Evolutionary conservation across 225 moss, liverwort and hornwort genomes (phyloP).

Genomic region (Polytrichum formosum): DNA sequence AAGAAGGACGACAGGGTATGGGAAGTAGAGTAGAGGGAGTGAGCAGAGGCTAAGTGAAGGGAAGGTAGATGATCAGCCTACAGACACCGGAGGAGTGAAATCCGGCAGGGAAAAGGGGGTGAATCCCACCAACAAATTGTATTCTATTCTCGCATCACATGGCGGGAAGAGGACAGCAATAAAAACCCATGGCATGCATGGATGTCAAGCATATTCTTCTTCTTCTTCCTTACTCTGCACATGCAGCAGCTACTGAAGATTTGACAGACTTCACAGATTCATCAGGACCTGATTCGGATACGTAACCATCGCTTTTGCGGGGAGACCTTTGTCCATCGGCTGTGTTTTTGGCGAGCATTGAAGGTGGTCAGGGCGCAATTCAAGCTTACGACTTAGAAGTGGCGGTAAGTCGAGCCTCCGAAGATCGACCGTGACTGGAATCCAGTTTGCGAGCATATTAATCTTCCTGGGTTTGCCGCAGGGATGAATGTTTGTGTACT

Average conservation of each 20-base stretch:
- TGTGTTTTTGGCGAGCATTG: too few species aligned
- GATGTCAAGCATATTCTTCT: neutral
- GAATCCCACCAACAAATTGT: neutral
- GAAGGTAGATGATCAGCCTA: neutral
- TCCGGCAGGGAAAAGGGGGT: neutral
- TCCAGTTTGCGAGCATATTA: too few species aligned
- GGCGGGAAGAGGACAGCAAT: neutral
- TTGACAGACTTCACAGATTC: neutral
- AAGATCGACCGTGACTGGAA: too few species aligned
- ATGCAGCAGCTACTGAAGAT: neutral
- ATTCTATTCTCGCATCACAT: neutral
- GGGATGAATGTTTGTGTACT: too few species aligned
- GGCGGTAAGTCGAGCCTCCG: too few species aligned
- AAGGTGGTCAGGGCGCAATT: too few species aligned
- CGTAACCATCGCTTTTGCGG: neutral
- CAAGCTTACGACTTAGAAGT: too few species aligned
- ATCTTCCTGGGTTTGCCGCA: too few species aligned
- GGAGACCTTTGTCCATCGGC: neutral
- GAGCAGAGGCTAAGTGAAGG: neutral
- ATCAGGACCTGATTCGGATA: neutral
- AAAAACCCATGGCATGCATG: neutral
- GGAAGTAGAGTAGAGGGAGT: neutral
- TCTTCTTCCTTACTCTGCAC: too few species aligned
- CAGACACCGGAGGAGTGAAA: neutral
- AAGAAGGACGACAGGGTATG: neutral